A percentile compares a stretch with the other conserved stretches of the same genome.
Evolutionary conservation across 306 rosid genomes (phyloP).

Genomic region (Sophora flavescens): DNA sequence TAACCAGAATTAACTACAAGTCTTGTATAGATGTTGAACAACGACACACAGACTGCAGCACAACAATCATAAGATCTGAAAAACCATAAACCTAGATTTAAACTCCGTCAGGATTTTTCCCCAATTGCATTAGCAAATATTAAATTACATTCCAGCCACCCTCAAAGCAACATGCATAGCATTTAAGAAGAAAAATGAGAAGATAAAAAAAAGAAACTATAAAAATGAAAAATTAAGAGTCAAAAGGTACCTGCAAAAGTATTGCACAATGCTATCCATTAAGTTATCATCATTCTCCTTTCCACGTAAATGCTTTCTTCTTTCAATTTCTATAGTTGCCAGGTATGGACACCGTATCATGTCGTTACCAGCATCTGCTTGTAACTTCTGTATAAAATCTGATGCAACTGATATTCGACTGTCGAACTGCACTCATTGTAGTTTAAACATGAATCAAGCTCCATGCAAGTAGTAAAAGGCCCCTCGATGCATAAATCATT

Average conservation of each 20-base stretch:
- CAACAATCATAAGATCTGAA: slow-evolving; percentile 24
- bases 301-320: slow-evolving; percentile 76
- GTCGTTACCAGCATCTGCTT: slow-evolving; percentile 53
- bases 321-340: slow-evolving; percentile 90
- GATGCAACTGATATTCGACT: slow-evolving; percentile 76
- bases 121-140: neutral
- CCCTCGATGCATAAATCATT: slow-evolving; percentile 25
- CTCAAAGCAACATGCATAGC: slow-evolving; percentile 3
- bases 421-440: slow-evolving; percentile 78
- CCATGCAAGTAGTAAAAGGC: slow-evolving; percentile 24
- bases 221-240: slow-evolving; percentile 6
- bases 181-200: slow-evolving; percentile 2
- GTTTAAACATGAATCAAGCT: slow-evolving; percentile 44
- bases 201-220: neutral
- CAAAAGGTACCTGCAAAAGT: slow-evolving; percentile 67
- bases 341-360: slow-evolving; percentile 77
- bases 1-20: slow-evolving; percentile 6
- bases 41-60: slow-evolving; percentile 17
- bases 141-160: slow-evolving; percentile 28
- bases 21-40: neutral
- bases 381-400: slow-evolving; percentile 70
- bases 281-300: slow-evolving; percentile 67
- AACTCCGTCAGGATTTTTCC: neutral
- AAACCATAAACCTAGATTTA: slow-evolving; percentile 24
- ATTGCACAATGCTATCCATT: slow-evolving; percentile 71